Conservation (phyloP, 2,329 filamentous ascomycete species). For the Epichloe amarillans region DNA sequence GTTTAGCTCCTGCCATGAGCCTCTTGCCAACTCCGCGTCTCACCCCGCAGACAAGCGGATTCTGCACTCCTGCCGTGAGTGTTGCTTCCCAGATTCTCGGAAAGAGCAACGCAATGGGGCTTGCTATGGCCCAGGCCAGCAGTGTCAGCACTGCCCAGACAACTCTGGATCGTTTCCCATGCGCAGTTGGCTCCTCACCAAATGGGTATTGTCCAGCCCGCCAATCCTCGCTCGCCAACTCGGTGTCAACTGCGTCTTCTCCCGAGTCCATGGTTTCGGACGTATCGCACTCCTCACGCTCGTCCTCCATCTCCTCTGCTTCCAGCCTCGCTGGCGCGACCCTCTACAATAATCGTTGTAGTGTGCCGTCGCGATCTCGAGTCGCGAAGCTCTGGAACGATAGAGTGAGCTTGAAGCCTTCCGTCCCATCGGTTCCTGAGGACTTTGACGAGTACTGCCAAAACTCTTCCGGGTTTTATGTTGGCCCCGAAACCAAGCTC, state of each 20-base stretch:
- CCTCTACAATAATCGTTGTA: slow-evolving; percentile 29
- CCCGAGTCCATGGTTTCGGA: slow-evolving; percentile 57
- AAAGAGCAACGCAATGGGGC: slow-evolving; percentile 43
- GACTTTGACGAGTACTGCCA: slow-evolving; percentile 37
- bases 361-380: slow-evolving; percentile 51
- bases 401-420: slow-evolving; percentile 37
- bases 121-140: slow-evolving; percentile 44
- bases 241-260: slow-evolving; percentile 49
- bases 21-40: slow-evolving; percentile 46
- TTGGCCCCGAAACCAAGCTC: slow-evolving; percentile 37
- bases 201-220: slow-evolving; percentile 35
- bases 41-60: slow-evolving; percentile 41
- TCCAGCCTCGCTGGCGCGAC: slow-evolving; percentile 48
- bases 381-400: slow-evolving; percentile 45
- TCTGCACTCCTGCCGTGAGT: slow-evolving; percentile 48
- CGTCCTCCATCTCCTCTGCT: slow-evolving; percentile 50
- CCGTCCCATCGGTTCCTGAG: slow-evolving; percentile 45
- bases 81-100: slow-evolving; percentile 35
- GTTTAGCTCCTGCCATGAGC: slow-evolving; percentile 38
- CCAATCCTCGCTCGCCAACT: slow-evolving; percentile 50
- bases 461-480: slow-evolving; percentile 43
- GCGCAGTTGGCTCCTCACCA: slow-evolving; percentile 36
- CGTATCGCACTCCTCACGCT: slow-evolving; percentile 46
- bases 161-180: slow-evolving; percentile 37
- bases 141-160: slow-evolving; percentile 32